These are phyloP conservation scores for Epichloe sp. DNA, from an alignment of 2,329 filamentous ascomycete genomes.

Conservation along the genomic window DNA sequence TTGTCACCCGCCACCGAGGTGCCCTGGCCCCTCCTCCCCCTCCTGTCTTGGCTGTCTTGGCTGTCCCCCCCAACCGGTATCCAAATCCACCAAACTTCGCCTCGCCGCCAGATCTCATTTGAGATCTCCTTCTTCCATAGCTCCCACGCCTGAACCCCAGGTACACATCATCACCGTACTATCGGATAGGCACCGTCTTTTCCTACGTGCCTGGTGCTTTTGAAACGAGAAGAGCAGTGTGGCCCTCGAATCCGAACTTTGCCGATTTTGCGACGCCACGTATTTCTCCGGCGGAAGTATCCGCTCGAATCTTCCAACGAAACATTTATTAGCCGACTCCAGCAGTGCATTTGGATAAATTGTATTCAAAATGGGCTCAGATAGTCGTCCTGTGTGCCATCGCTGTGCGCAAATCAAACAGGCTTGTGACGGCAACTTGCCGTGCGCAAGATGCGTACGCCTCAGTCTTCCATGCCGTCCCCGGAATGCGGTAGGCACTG, in stretches of 20 bases:
- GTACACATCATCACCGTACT: neutral
- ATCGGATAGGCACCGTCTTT: neutral
- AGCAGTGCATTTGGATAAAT: neutral
- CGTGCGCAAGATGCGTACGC: slow-evolving; percentile 20
- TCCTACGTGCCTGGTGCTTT: neutral
- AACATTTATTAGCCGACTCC: neutral
- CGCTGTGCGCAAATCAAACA: slow-evolving; percentile 25
- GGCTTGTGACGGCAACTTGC: slow-evolving; percentile 20
- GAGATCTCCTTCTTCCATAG: neutral
- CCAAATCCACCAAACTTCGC: neutral
- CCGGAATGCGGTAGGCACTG: slow-evolving; percentile 10
- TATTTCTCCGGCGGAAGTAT: neutral
- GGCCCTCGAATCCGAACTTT: neutral
- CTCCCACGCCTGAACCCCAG: neutral
- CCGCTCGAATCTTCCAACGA: neutral
- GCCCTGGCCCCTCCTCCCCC: neutral
- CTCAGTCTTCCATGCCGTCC: slow-evolving; percentile 20
- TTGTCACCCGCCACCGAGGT: neutral
- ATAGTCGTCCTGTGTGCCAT: slow-evolving; percentile 18
- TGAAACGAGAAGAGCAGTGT: neutral
- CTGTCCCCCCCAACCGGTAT: neutral
- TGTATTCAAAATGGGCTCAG: slow-evolving; percentile 13
- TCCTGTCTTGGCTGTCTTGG: neutral
- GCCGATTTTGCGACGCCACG: neutral
- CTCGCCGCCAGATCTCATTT: neutral